Evolutionary conservation across 2,329 filamentous ascomycete genomes (phyloP).

Genomic region (Furcasterigmium sp.): DNA sequence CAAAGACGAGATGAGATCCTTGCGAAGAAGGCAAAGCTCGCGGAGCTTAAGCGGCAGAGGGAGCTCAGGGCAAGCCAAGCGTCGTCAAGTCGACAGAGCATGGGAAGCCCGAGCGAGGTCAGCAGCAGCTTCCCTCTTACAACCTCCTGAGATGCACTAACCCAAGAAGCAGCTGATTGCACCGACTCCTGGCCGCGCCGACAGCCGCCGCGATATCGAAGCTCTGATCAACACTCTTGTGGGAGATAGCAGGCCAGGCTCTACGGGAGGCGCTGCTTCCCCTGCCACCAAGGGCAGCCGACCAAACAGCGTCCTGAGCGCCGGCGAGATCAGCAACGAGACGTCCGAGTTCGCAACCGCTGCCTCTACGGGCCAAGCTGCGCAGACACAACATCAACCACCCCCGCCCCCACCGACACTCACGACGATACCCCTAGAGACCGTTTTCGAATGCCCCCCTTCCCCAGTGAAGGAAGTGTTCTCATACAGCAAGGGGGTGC

Average conservation of each 20-base stretch:
- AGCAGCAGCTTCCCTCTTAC: slow-evolving; percentile 20
- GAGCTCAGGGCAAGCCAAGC: slow-evolving; percentile 77
- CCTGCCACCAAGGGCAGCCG: slow-evolving; percentile 66
- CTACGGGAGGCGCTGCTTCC: slow-evolving; percentile 60
- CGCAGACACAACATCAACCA: slow-evolving; percentile 22
- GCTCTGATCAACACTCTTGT: slow-evolving; percentile 79
- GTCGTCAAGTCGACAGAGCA: slow-evolving; percentile 61
- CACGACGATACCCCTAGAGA: slow-evolving; percentile 66
- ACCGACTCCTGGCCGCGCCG: slow-evolving; percentile 64
- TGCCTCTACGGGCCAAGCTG: slow-evolving; percentile 32
- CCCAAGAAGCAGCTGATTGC: slow-evolving; percentile 41
- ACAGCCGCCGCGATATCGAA: slow-evolving; percentile 73
- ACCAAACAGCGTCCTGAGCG: slow-evolving; percentile 81
- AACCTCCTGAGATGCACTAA: slow-evolving; percentile 5
- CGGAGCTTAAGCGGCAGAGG: slow-evolving; percentile 89
- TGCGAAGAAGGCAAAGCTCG: slow-evolving; percentile 94
- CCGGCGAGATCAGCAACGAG: slow-evolving; percentile 73
- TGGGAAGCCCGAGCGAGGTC: slow-evolving; percentile 69
- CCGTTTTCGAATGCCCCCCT: slow-evolving; percentile 75
- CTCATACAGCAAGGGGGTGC: slow-evolving; percentile 95
- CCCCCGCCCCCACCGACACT: slow-evolving; percentile 59
- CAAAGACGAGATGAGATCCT: slow-evolving; percentile 93
- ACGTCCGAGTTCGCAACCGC: slow-evolving; percentile 55
- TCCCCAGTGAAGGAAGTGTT: slow-evolving; percentile 77
- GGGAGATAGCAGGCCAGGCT: slow-evolving; percentile 68